Evolutionary conservation across 1,284 basidiomycete genomes (phyloP).

Genomic region (Microbotryum lychnidis-dioicae): DNA sequence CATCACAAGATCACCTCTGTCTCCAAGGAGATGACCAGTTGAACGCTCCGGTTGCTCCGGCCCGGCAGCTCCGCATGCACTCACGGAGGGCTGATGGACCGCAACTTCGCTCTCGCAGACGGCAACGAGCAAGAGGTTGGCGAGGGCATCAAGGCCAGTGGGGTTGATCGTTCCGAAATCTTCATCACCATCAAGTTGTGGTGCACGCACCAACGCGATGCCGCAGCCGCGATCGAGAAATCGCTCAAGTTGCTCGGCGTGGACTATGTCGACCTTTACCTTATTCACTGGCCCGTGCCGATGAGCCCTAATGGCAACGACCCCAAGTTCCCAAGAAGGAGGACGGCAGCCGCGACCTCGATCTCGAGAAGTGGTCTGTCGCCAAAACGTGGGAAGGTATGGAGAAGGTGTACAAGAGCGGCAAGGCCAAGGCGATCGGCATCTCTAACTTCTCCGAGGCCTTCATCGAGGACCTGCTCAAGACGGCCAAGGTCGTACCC

Average conservation of each 20-base stretch:
- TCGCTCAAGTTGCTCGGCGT: conserved; percentile 62
- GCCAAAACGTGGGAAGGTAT: conserved; percentile 72
- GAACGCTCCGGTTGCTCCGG: too few species aligned
- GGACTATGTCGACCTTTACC: conserved; percentile 67
- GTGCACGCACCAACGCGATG: conserved; percentile 49
- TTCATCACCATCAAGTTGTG: conserved; percentile 67
- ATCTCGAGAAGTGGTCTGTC: conserved; percentile 44
- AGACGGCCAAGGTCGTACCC: conserved; percentile 57
- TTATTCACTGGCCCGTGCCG: conserved; percentile 42
- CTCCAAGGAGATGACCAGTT: neutral
- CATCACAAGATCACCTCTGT: neutral
- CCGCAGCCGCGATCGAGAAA: conserved; percentile 61
- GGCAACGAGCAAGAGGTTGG: conserved; percentile 64
- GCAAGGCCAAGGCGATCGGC: conserved; percentile 76
- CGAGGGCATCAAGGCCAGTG: conserved; percentile 65
- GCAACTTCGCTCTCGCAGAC: neutral
- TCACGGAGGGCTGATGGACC: neutral
- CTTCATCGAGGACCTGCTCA: conserved; percentile 39
- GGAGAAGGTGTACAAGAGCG: conserved; percentile 56
- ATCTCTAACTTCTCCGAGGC: conserved; percentile 32
- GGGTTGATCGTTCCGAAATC: conserved; percentile 67
- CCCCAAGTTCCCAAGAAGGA: conserved; percentile 55
- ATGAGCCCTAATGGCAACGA: conserved; percentile 67
- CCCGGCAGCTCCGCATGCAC: neutral
- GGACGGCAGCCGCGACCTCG: conserved; percentile 49